phyloP scores from a whole-genome alignment of 2,329 filamentous ascomycete genomes.

The Cytospora leucostoma region DNA sequence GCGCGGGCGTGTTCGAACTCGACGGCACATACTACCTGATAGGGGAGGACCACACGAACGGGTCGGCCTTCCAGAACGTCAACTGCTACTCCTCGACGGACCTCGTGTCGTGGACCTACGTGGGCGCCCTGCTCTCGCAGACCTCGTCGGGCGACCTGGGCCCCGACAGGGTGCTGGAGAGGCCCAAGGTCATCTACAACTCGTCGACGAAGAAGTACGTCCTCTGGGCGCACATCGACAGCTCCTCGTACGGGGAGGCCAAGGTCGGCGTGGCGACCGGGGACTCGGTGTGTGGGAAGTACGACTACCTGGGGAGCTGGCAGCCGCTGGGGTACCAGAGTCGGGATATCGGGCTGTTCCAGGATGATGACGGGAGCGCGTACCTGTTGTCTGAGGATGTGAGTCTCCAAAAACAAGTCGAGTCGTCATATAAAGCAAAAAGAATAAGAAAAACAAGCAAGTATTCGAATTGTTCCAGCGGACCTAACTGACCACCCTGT shows the following conservation, averaged over 20 bases:
- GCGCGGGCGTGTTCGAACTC: constrained; percentile 62
- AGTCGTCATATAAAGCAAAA: too few species aligned
- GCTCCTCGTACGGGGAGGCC: constrained; percentile 60
- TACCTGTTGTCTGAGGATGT: constrained; percentile 67
- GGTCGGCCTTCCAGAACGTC: constrained; percentile 63
- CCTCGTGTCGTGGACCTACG: constrained; percentile 64
- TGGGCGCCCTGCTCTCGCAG: constrained; percentile 57
- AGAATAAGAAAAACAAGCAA: too few species aligned
- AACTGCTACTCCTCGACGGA: constrained; percentile 68
- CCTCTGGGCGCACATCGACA: constrained; percentile 70
- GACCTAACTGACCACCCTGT: background rate
- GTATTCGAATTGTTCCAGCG: too few species aligned
- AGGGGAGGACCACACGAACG: constrained; percentile 68
- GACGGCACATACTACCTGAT: constrained; percentile 65
- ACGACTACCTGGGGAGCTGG: constrained; percentile 43
- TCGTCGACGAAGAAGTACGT: constrained; percentile 62
- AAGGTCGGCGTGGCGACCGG: constrained; percentile 64
- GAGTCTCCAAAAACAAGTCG: constrained; percentile 31
- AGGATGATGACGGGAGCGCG: constrained; percentile 61
- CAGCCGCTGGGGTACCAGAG: constrained; percentile 35
- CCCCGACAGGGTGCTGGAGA: constrained; percentile 63
- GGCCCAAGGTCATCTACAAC: constrained; percentile 71
- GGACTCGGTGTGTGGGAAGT: constrained; percentile 61
- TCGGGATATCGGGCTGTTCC: constrained; percentile 59
- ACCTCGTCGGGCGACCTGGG: constrained; percentile 59